Evolutionary conservation across 805 yeast species (phyloP).

Genomic region (Metschnikowia rubicola): DNA sequence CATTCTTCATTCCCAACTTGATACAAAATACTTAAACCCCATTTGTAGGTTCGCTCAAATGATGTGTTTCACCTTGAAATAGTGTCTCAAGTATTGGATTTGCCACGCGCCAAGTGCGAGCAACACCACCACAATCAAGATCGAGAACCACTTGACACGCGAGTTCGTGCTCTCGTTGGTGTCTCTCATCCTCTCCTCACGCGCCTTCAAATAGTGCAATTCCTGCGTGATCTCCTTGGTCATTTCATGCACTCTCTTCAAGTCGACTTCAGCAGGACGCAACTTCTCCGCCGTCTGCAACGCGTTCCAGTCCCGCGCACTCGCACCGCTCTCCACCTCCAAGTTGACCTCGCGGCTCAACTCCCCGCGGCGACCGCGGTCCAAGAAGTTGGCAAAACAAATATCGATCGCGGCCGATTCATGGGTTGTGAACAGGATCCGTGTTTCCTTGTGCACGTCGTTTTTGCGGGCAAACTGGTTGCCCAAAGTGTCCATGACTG

Average conservation of each 20-base stretch:
- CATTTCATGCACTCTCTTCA: slow-evolving; percentile 82
- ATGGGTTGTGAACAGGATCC: slow-evolving; percentile 83
- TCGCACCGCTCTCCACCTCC: slow-evolving; percentile 92
- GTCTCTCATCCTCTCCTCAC: slow-evolving; percentile 92
- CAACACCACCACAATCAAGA: slow-evolving; percentile 64
- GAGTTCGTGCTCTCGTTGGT: slow-evolving; percentile 95
- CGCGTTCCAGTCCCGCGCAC: slow-evolving; percentile 97
- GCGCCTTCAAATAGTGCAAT: slow-evolving; percentile 74
- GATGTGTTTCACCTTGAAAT: slow-evolving; percentile 83
- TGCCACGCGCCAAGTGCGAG: slow-evolving; percentile 89
- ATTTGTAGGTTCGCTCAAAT: slow-evolving; percentile 31
- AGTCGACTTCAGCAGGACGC: slow-evolving; percentile 87
- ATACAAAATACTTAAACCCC: neutral
- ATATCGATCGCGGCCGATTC: slow-evolving; percentile 83
- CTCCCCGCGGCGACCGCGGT: slow-evolving; percentile 24
- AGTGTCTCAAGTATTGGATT: slow-evolving; percentile 84
- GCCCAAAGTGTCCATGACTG: slow-evolving; percentile 73
- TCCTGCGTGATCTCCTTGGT: slow-evolving; percentile 78
- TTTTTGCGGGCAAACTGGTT: slow-evolving; percentile 75
- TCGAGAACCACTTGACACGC: slow-evolving; percentile 85
- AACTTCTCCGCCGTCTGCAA: slow-evolving; percentile 89
- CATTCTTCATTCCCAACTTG: no score
- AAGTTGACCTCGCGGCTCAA: slow-evolving; percentile 73
- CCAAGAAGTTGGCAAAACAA: slow-evolving; percentile 71
- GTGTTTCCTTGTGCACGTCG: slow-evolving; percentile 68